A percentile compares a stretch with the other conserved stretches of the same genome.
These are phyloP conservation scores for Microdochium paspali DNA, from an alignment of 2,329 filamentous ascomycete species.

Conservation along the genomic window DNA sequence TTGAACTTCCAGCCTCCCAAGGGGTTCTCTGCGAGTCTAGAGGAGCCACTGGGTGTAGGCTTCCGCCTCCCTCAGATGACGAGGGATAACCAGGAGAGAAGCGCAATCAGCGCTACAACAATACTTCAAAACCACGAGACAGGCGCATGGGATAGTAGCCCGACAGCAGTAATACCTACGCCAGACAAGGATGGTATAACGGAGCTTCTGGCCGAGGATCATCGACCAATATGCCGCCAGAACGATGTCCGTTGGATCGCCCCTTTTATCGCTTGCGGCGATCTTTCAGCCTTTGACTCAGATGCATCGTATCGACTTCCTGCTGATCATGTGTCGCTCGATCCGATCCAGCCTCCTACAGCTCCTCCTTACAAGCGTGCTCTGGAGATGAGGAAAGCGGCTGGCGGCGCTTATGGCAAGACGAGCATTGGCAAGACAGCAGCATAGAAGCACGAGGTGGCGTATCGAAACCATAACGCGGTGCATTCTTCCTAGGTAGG, in stretches of 20 bases:
- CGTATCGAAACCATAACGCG: background rate
- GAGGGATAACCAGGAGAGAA: constrained; percentile 26
- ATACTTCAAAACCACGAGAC: constrained; percentile 34
- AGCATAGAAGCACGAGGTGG: background rate
- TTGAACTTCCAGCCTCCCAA: constrained; percentile 75
- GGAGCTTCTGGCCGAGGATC: constrained; percentile 42
- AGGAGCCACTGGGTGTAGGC: constrained; percentile 63
- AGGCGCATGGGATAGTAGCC: constrained; percentile 30
- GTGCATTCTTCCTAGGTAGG: no score
- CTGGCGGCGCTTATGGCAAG: constrained; percentile 70
- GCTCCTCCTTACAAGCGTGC: constrained; percentile 92
- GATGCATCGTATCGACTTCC: constrained; percentile 91
- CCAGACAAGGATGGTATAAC: constrained; percentile 25
- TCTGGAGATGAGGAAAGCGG: constrained; percentile 69
- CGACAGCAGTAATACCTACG: constrained; percentile 6
- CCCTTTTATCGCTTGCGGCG: constrained; percentile 93
- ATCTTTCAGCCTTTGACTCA: constrained; percentile 88
- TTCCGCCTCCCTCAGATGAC: constrained; percentile 42
- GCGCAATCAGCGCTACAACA: constrained; percentile 29
- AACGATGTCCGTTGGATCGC: constrained; percentile 70
- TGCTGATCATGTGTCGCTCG: constrained; percentile 74
- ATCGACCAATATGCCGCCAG: constrained; percentile 19
- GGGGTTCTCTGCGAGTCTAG: constrained; percentile 66
- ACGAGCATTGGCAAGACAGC: constrained; percentile 23
- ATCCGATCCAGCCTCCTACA: constrained; percentile 90